Evolutionary conservation across 331 rosid genomes (phyloP).

Genomic region (Pyrus hybrid): DNA sequence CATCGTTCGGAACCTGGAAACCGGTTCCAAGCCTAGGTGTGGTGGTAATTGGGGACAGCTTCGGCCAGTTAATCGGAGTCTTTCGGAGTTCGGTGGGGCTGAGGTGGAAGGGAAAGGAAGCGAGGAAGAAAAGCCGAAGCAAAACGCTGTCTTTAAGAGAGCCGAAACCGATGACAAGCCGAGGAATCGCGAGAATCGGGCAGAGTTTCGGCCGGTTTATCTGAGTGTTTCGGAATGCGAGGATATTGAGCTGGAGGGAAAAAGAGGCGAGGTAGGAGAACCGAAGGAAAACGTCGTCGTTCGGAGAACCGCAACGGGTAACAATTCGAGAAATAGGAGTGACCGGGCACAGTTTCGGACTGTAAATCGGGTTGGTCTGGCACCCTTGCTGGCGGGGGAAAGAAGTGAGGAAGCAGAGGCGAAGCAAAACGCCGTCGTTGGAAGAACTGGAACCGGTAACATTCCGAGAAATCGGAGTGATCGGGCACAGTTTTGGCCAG

Average conservation of each 20-base stretch:
- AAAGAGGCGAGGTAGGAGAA: neutral
- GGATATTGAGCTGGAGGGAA: neutral
- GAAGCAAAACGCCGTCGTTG: neutral
- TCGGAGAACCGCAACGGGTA: neutral
- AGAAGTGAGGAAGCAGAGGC: neutral
- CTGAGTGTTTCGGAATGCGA: too few relatives aligned
- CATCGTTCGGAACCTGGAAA: neutral
- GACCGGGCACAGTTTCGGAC: neutral
- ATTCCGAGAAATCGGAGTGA: neutral
- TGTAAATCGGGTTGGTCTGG: neutral
- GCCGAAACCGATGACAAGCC: neutral
- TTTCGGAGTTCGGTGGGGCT: too few relatives aligned
- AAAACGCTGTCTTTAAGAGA: neutral
- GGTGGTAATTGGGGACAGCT: neutral
- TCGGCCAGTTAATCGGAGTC: neutral
- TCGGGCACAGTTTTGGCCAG: neutral
- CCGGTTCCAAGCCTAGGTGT: neutral
- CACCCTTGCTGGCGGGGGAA: neutral
- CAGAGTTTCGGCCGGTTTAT: too few relatives aligned
- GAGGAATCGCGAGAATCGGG: neutral
- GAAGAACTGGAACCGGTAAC: neutral
- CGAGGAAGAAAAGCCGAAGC: neutral
- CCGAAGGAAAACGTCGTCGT: neutral
- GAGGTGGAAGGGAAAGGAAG: neutral
- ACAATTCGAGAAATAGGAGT: neutral